Conservation (phyloP, 1,284 basidiomycete species). For the Ceratobasidium sp. region DNA sequence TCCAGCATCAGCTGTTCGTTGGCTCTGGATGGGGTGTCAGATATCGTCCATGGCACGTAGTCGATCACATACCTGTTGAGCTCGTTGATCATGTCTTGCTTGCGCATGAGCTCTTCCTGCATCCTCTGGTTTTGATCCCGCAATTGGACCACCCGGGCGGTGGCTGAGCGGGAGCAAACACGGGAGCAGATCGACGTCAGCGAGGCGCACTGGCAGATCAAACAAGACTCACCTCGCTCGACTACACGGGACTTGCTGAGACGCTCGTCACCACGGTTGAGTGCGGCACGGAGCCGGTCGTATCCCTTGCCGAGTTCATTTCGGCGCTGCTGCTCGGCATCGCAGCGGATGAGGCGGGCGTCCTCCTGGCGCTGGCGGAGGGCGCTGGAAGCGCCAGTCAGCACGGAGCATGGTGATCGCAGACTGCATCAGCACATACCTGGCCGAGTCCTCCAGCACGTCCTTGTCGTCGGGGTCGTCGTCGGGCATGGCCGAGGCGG, state of each 20-base stretch:
- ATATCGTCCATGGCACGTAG: too few relatives aligned
- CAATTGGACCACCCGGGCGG: conserved; percentile 33
- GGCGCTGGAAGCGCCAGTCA: conserved; percentile 1
- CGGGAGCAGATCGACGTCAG: conserved; percentile 26
- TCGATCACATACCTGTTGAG: conserved; percentile 17
- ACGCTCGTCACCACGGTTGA: conserved; percentile 36
- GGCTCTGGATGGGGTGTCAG: neutral
- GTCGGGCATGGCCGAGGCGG: conserved; percentile 1
- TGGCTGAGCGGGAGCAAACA: conserved; percentile 26
- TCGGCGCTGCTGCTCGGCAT: conserved; percentile 37
- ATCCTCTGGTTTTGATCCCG: conserved; percentile 26
- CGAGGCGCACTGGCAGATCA: neutral
- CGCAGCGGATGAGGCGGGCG: conserved; percentile 35
- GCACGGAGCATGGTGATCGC: neutral
- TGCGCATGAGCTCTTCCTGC: conserved; percentile 25
- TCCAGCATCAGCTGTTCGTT: conserved; percentile 35
- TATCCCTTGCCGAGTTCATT: conserved; percentile 35
- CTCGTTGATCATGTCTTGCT: conserved; percentile 25
- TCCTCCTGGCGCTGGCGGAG: conserved; percentile 34
- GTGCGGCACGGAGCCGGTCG: conserved; percentile 25
- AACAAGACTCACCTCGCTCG: conserved; percentile 13
- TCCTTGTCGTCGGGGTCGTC: conserved; percentile 18
- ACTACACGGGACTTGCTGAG: conserved; percentile 33
- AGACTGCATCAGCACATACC: neutral
- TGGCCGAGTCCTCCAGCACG: neutral